These are phyloP conservation scores for Elsinoe arachidis DNA, from an alignment of 2,329 filamentous ascomycete genomes.

Conservation along the genomic window DNA sequence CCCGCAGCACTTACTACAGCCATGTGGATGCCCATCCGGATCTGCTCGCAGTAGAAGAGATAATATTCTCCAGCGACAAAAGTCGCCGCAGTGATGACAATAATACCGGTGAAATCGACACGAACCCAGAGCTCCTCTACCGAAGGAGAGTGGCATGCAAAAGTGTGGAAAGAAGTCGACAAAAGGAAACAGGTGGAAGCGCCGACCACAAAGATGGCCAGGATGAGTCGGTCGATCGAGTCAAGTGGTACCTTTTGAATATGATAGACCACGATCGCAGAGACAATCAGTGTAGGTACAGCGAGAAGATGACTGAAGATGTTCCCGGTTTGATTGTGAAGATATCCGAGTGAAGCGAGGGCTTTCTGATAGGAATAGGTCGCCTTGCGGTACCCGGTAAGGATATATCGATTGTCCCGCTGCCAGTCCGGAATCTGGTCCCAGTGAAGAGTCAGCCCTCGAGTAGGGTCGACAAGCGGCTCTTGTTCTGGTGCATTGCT, in stretches of 20 bases:
- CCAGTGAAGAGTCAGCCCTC: constrained; percentile 26
- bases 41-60: constrained; percentile 10
- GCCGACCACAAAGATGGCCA: background rate
- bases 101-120: background rate
- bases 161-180: background rate
- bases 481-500: background rate
- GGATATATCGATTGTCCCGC: constrained; percentile 61
- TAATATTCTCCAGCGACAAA: constrained; percentile 9
- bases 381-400: constrained; percentile 54
- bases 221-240: background rate
- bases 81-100: background rate
- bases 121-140: constrained; percentile 8
- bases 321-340: constrained; percentile 64
- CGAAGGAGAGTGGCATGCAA: constrained; percentile 2
- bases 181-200: background rate
- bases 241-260: background rate
- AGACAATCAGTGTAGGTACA: background rate
- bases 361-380: constrained; percentile 54
- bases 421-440: constrained; percentile 37
- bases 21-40: background rate
- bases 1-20: background rate
- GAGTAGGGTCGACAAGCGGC: background rate
- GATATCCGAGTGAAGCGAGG: constrained; percentile 50
- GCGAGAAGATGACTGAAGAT: constrained; percentile 66
- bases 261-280: background rate